Evolutionary conservation across 257 asterid genomes (phyloP), one percentile per base, ranked within the genome.

Genomic region (Ballota nigra): DNA sequence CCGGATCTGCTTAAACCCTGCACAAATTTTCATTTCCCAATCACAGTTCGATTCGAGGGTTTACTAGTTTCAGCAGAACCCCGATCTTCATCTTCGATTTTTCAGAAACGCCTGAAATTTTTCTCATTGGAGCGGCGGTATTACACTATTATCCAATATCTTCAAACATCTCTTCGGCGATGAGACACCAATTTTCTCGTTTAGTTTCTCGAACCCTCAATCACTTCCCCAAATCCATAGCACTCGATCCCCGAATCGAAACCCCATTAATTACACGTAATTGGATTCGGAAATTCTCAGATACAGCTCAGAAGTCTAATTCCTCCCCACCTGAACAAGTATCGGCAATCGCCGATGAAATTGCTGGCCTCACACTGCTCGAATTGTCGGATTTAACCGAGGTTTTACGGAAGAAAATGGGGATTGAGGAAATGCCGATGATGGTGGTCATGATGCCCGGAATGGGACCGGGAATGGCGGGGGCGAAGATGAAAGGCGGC

Each of bases 401-500:
- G 71, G 80, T 79, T 40, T 19, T 92, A 52, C 76, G 87, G 81
- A 78, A 79, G 82, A 90, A 87, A 69, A 69, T 82, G 86, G 91
- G 87, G 57, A 78, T 86, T 72, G 89, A 86, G 57, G 89, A 88
- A 65, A 90, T 92, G 97, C 97, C 98, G 2, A 74, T 80, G 75
- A 92, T 92, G 98, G 84, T 86, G 29, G 79, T 90, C 59, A 88
- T 90, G 96, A 86, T 83, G 92, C 96, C 98, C 0, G 97, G 97
- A 12, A 85, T 88, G 97, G 84, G 85, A 0, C 84, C 90, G 16
- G 89, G 95, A 40, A 61, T 77, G 83, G 67, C 72, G 52, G 89
- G 86, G 60, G 53, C 61, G 78, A 84, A 77, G 72, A 92, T 81
- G 55, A 83, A 79, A 68, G 87, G 85, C n/a, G 80, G 80, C 2